Conservation (phyloP, 352 stramenopile species). For the Globisporangium spinosum region DNA sequence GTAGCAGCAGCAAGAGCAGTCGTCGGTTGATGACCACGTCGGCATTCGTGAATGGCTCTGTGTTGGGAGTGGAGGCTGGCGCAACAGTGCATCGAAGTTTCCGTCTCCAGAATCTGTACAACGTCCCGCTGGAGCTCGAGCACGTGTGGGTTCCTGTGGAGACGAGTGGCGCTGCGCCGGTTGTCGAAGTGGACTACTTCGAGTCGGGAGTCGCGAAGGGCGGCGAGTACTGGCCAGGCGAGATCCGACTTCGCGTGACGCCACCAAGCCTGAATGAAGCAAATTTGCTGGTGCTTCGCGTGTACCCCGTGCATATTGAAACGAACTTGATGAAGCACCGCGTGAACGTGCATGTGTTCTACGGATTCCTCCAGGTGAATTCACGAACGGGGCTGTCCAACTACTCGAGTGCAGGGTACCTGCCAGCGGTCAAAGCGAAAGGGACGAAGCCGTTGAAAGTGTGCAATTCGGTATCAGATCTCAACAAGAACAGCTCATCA, state of each 20-base stretch:
- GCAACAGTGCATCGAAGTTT: conserved; percentile 1
- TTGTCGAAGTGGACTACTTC: conserved; percentile 34
- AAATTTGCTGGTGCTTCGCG: conserved; percentile 7
- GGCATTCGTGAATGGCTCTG: conserved; percentile 9
- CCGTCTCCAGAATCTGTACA: conserved; percentile 33
- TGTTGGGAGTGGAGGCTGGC: conserved; percentile 16
- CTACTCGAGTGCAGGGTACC: background rate
- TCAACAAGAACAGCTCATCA: background rate
- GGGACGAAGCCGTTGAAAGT: conserved; percentile 2
- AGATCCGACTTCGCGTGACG: conserved; percentile 27
- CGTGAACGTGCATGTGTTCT: conserved; percentile 32
- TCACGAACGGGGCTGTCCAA: conserved; percentile 23
- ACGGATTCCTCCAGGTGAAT: conserved; percentile 32
- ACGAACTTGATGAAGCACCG: conserved; percentile 39
- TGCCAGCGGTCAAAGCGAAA: background rate
- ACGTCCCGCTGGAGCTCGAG: conserved; percentile 39
- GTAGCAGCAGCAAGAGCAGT: no score
- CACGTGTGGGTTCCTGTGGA: conserved; percentile 30
- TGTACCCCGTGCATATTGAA: conserved; percentile 31
- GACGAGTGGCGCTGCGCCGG: background rate
- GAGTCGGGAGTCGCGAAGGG: conserved; percentile 18
- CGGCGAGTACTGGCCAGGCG: conserved; percentile 28
- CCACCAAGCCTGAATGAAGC: conserved; percentile 7
- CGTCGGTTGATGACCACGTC: background rate
- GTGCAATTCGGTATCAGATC: conserved; percentile 6